These are phyloP conservation scores for Yamadazyma triangularis DNA, from an alignment of 1,139 yeast species.

Conservation along the genomic window DNA sequence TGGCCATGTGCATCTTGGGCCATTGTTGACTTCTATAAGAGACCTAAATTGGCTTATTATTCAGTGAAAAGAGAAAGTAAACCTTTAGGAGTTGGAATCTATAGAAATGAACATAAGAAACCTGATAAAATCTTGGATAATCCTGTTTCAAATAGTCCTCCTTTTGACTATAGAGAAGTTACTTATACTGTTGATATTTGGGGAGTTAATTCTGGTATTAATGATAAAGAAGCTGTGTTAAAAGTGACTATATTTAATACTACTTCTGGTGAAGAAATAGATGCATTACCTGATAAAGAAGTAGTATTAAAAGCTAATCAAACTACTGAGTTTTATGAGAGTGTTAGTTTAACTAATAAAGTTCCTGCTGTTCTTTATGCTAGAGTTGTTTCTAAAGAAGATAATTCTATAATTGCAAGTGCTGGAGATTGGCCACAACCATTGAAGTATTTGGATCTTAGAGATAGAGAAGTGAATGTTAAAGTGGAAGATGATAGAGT, in stretches of 20 bases:
- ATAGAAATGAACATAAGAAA: constrained; percentile 16
- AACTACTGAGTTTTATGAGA: constrained; percentile 21
- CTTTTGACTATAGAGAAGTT: constrained; percentile 18
- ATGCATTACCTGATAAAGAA: constrained; percentile 9
- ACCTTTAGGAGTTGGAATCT: constrained; percentile 31
- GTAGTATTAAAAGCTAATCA: constrained; percentile 21
- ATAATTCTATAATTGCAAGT: constrained; percentile 17
- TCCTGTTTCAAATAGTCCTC: constrained; percentile 8
- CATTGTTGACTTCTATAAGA: constrained; percentile 32
- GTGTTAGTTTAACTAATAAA: constrained; percentile 7
- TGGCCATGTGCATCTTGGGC: constrained; percentile 51
- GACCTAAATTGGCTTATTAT: constrained; percentile 43
- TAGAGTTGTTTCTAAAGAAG: constrained; percentile 7
- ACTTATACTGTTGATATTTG: constrained; percentile 27
- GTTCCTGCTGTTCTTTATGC: constrained; percentile 13
- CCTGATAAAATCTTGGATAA: constrained; percentile 16
- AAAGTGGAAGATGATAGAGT: constrained; percentile 11
- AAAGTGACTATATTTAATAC: constrained; percentile 22
- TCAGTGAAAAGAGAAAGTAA: constrained; percentile 41
- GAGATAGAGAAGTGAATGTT: constrained; percentile 8
- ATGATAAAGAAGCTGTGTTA: constrained; percentile 14
- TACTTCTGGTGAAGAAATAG: constrained; percentile 18
- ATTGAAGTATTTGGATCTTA: constrained; percentile 32
- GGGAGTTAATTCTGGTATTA: constrained; percentile 28
- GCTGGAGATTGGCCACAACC: constrained; percentile 50